Conservation (phyloP, 768 basidiomycete species). For the Chlorophyllum brunneum region DNA sequence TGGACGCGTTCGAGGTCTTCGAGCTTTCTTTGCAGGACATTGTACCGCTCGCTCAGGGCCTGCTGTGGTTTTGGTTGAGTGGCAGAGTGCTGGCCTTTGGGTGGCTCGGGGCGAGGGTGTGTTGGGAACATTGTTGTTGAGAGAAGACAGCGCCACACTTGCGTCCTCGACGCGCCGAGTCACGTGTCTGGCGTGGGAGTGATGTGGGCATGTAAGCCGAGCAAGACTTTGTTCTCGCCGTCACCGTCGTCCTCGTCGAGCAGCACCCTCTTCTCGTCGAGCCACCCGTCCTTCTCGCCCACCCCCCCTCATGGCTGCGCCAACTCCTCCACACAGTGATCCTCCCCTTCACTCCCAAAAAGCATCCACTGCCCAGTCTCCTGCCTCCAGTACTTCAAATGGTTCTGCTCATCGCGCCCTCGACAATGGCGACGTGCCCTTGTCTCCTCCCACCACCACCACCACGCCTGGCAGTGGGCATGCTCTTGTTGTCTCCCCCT, state of each 20-base stretch:
- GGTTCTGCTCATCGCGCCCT: constrained; percentile 1
- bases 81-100: constrained; percentile 28
- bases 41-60: constrained; percentile 43
- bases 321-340: background rate
- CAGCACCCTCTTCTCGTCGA: constrained; percentile 7
- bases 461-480: constrained; percentile 11
- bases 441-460: background rate
- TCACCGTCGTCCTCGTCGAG: constrained; percentile 13
- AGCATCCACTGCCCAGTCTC: background rate
- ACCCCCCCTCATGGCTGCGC: constrained; percentile 1
- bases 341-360: background rate
- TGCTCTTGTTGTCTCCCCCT: constrained; percentile 1
- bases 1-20: constrained; percentile 63
- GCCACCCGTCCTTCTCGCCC: constrained; percentile 1
- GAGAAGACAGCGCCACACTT: background rate
- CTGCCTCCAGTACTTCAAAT: constrained; percentile 10
- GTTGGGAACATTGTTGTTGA: constrained; percentile 38
- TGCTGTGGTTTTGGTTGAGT: constrained; percentile 14
- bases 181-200: constrained; percentile 18
- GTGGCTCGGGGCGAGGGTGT: constrained; percentile 41
- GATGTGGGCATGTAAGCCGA: too few species aligned
- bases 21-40: constrained; percentile 55
- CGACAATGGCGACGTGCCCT: constrained; percentile 5
- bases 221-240: constrained; percentile 11
- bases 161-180: constrained; percentile 20